phyloP scores from a whole-genome alignment of 164 flowering plant genomes.

The grape (Vitis vinifera) region DNA sequence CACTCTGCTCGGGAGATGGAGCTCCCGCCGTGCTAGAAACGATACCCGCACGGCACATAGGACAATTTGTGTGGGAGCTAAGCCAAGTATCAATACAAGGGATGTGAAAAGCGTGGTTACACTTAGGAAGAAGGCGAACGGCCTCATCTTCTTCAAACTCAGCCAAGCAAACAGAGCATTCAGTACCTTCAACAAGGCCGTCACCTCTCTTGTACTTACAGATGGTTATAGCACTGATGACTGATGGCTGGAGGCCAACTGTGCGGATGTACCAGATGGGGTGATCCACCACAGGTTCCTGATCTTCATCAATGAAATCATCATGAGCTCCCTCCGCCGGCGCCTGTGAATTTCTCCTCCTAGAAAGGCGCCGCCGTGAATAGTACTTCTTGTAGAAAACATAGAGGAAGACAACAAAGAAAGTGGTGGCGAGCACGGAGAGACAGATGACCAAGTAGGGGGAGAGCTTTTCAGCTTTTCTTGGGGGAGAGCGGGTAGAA shows the following conservation, averaged over 20 bases:
- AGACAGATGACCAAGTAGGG: conserved; percentile 8
- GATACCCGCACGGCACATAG: conserved; percentile 51
- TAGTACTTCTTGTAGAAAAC: conserved; percentile 19
- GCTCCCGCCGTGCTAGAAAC: conserved; percentile 6
- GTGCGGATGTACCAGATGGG: conserved; percentile 60
- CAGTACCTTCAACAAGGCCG: conserved; percentile 47
- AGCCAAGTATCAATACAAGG: conserved; percentile 69
- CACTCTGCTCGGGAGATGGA: conserved; percentile 9
- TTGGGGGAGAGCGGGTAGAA: neutral
- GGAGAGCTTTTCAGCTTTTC: neutral
- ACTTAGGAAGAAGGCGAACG: conserved; percentile 53
- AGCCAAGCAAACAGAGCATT: conserved; percentile 55
- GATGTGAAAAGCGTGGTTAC: conserved; percentile 58
- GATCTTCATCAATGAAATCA: conserved; percentile 36
- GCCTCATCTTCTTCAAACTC: conserved; percentile 57
- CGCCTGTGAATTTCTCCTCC: conserved; percentile 1
- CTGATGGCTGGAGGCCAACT: conserved; percentile 41
- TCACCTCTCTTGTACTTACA: conserved; percentile 40
- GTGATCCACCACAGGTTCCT: conserved; percentile 40
- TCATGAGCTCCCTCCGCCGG: conserved; percentile 10
- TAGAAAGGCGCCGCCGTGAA: neutral
- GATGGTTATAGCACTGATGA: conserved; percentile 38
- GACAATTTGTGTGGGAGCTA: conserved; percentile 54
- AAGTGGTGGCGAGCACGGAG: conserved; percentile 8
- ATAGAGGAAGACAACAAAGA: conserved; percentile 14